Evolutionary conservation across 2,329 filamentous ascomycete species (phyloP).

Genomic region (Tolypocladium tropicale): DNA sequence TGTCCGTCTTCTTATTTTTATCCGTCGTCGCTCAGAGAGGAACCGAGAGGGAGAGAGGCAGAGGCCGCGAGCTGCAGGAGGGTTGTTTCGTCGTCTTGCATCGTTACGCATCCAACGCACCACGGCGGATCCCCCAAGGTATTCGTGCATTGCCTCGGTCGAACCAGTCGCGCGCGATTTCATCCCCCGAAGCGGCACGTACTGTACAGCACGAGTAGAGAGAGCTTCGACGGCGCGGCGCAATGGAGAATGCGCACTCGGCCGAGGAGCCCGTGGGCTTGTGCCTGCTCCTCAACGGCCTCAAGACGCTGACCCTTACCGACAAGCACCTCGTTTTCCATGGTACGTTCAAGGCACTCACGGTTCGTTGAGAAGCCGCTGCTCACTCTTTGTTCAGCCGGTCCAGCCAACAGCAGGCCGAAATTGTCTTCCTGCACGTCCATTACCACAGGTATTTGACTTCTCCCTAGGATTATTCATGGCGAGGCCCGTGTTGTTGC

Average conservation of each 20-base stretch:
- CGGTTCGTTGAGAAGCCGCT: not conserved
- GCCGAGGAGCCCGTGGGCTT: conserved; percentile 15
- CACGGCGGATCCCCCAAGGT: not conserved
- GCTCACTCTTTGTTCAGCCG: not conserved
- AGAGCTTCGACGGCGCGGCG: not conserved
- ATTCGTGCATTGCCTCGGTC: not conserved
- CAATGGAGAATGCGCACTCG: conserved; percentile 4
- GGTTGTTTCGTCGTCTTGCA: too few relatives aligned
- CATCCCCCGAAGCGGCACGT: not conserved
- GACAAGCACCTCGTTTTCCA: conserved; percentile 19
- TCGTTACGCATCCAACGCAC: not conserved
- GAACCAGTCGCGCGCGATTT: not conserved
- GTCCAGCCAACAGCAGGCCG: not conserved
- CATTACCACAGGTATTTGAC: not conserved
- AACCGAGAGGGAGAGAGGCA: too few relatives aligned
- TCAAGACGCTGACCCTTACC: conserved; percentile 21
- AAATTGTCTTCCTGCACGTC: not conserved
- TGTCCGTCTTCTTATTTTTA: not conserved
- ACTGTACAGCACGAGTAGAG: too few relatives aligned
- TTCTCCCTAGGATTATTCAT: not conserved
- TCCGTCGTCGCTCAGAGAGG: not conserved
- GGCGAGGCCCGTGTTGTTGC: not conserved
- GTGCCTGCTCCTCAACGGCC: conserved; percentile 18
- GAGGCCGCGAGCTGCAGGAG: not conserved
- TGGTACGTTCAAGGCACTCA: conserved; percentile 20